Evolutionary conservation across 1,284 basidiomycete genomes (phyloP).

Genomic region (Pisolithus thermaeus): DNA sequence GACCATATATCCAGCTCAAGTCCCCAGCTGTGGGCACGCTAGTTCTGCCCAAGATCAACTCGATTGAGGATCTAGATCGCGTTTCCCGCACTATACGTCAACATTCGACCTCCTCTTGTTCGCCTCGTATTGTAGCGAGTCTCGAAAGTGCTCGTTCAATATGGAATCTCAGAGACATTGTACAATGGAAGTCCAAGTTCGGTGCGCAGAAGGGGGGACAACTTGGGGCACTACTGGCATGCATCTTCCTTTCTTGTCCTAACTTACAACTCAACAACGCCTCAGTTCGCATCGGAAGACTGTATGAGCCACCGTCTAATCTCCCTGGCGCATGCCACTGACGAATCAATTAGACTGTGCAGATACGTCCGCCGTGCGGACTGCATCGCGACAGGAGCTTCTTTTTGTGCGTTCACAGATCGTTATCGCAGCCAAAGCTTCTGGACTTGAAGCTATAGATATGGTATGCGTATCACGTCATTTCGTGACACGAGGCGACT

Average conservation of each 20-base stretch:
- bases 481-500: background rate
- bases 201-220: constrained; percentile 41
- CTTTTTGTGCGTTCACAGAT: constrained; percentile 84
- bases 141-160: constrained; percentile 74
- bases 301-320: constrained; percentile 42
- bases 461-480: constrained; percentile 48
- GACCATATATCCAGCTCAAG: constrained; percentile 26
- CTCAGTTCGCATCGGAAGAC: constrained; percentile 86
- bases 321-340: background rate
- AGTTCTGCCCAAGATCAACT: constrained; percentile 77
- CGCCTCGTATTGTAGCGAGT: constrained; percentile 65
- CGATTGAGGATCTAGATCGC: constrained; percentile 55
- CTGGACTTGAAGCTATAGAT: constrained; percentile 81
- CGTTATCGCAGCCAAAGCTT: constrained; percentile 81
- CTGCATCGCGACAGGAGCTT: constrained; percentile 67
- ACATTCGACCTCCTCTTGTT: constrained; percentile 25
- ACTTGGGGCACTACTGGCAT: constrained; percentile 49
- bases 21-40: constrained; percentile 50
- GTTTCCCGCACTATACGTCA: constrained; percentile 47
- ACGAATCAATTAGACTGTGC: constrained; percentile 59
- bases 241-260: background rate
- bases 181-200: constrained; percentile 50
- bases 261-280: constrained; percentile 6
- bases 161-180: constrained; percentile 57
- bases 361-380: constrained; percentile 81